These are phyloP conservation scores for Vararia minispora DNA, from an alignment of 768 basidiomycete species.

Conservation along the genomic window DNA sequence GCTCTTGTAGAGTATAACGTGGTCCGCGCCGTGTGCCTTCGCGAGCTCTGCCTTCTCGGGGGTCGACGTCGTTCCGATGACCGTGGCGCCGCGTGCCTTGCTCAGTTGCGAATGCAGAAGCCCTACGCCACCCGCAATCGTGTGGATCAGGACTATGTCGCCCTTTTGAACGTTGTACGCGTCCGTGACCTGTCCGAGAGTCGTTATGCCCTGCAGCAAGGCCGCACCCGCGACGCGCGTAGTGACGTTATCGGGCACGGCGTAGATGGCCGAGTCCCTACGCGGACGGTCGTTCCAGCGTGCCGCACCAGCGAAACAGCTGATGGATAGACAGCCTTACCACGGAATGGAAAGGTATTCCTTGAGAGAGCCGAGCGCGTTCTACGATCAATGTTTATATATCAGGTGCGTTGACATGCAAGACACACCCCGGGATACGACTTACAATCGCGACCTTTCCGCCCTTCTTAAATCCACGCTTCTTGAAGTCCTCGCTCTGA, in stretches of 20 bases:
- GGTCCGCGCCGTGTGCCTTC: slow-evolving; percentile 67
- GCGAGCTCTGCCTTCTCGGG: slow-evolving; percentile 75
- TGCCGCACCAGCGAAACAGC: too few relatives aligned
- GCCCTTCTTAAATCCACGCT: slow-evolving; percentile 56
- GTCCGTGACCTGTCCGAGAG: slow-evolving; percentile 68
- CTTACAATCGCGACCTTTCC: slow-evolving; percentile 61
- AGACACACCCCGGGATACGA: neutral
- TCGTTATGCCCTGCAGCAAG: slow-evolving; percentile 69
- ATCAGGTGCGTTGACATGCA: neutral
- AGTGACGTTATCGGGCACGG: slow-evolving; percentile 54
- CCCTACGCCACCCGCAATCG: slow-evolving; percentile 85
- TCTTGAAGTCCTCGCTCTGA: slow-evolving; percentile 50
- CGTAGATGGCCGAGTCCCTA: slow-evolving; percentile 37
- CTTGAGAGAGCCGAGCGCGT: slow-evolving; percentile 42
- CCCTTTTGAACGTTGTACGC: slow-evolving; percentile 74
- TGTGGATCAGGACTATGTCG: slow-evolving; percentile 78
- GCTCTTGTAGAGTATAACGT: slow-evolving; percentile 73
- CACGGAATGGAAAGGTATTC: slow-evolving; percentile 64
- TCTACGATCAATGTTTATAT: slow-evolving; percentile 22
- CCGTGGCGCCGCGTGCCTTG: slow-evolving; percentile 66
- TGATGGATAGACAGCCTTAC: too few relatives aligned
- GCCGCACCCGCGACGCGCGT: slow-evolving; percentile 56
- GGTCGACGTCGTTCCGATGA: slow-evolving; percentile 90
- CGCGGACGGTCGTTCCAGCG: too few relatives aligned
- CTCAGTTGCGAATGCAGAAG: slow-evolving; percentile 58